Percentiles rank a stretch among this genome's conserved stretches.
Evolutionary conservation across 768 basidiomycete genomes (phyloP).

Genomic region (Auriscalpium microsporum): DNA sequence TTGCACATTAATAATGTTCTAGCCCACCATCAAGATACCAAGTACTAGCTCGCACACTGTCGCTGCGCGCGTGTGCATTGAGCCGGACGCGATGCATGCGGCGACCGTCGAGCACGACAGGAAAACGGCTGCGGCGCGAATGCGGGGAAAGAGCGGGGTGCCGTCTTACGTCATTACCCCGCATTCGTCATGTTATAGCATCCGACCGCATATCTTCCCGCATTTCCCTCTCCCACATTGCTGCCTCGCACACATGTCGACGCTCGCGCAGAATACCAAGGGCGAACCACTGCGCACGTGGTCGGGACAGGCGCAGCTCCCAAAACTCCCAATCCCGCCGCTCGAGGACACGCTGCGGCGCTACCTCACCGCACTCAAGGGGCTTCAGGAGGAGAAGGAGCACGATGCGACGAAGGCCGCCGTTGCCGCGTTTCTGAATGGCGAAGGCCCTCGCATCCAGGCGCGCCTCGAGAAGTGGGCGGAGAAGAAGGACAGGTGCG

Average conservation of each 20-base stretch:
- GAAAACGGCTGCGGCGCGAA: neutral
- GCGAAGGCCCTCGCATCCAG: constrained; percentile 77
- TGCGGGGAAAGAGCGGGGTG: neutral
- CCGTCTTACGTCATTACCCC: neutral
- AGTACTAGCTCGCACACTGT: too few relatives aligned
- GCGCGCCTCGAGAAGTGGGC: constrained; percentile 73
- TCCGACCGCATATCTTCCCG: neutral
- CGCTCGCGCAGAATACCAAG: neutral
- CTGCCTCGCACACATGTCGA: neutral
- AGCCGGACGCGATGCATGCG: neutral
- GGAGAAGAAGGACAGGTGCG: constrained; percentile 59
- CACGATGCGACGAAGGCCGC: constrained; percentile 67
- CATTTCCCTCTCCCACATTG: neutral
- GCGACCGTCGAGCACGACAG: neutral
- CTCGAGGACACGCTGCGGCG: constrained; percentile 79
- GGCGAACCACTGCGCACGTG: constrained; percentile 34
- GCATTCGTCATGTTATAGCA: neutral
- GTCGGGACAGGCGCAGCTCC: constrained; percentile 57
- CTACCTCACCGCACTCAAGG: constrained; percentile 75
- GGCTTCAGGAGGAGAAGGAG: constrained; percentile 75
- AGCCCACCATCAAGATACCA: too few relatives aligned
- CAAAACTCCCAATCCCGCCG: constrained; percentile 87
- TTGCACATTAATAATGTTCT: too few relatives aligned
- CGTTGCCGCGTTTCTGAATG: constrained; percentile 69
- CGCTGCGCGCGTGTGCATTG: too few relatives aligned